Evolutionary conservation across 169 alveolate genomes (phyloP).

Genomic region (Hepatocystis sp.): DNA sequence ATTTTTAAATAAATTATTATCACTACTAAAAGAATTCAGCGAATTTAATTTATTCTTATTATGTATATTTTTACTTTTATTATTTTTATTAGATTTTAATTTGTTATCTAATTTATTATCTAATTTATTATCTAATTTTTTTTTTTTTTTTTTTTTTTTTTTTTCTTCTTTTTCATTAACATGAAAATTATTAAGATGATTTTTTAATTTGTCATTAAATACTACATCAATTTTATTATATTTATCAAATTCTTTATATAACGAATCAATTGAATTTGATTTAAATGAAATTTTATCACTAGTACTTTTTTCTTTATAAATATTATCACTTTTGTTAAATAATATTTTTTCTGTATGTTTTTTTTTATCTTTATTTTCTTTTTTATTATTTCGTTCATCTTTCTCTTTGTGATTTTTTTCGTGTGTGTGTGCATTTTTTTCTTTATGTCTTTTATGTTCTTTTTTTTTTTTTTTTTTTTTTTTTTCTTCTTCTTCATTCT

Average conservation of each 20-base stretch:
- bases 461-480: conserved; percentile 24
- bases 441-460: conserved; percentile 11
- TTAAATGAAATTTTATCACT: conserved; percentile 15
- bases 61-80: conserved; percentile 6
- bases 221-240: conserved; percentile 26
- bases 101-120: too few species aligned
- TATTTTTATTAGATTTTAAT: conserved; percentile 1
- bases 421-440: too few species aligned
- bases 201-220: conserved; percentile 15
- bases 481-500: conserved; percentile 12
- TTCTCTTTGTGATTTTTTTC: conserved; percentile 10
- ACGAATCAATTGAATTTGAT: conserved; percentile 22
- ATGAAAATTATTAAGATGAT: too few species aligned
- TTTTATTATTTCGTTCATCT: conserved; percentile 14
- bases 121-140: conserved; percentile 1
- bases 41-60: conserved; percentile 25
- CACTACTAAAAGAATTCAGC: conserved; percentile 4
- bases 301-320: conserved; percentile 17
- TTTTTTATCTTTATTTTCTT: too few species aligned
- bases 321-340: too few species aligned
- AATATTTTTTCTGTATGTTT: too few species aligned
- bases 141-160: conserved; percentile 26
- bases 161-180: conserved; percentile 1
- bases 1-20: not conserved
- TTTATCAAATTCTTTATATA: conserved; percentile 11